Percentiles rank a stretch among this genome's conserved stretches.
These are phyloP conservation scores for Berberis vulgaris DNA, from an alignment of 164 flowering plant species.

Conservation along the genomic window DNA sequence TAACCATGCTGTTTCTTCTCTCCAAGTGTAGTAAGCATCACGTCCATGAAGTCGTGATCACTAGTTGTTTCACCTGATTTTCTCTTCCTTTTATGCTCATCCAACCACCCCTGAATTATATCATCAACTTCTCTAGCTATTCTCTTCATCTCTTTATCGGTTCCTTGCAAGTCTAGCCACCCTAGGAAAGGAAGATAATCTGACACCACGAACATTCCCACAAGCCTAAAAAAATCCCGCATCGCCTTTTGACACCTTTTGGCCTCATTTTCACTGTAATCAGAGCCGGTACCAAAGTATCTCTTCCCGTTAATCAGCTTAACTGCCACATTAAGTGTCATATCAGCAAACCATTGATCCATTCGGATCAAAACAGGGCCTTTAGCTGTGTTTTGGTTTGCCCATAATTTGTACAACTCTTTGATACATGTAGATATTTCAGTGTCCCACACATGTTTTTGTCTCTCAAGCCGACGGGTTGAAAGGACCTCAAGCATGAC, in stretches of 20 bases:
- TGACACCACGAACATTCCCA: slow-evolving; percentile 7
- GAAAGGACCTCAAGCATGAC: not conserved
- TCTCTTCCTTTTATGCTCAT: not conserved
- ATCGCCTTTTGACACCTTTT: not conserved
- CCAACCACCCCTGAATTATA: not conserved
- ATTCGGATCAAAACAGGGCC: slow-evolving; percentile 13
- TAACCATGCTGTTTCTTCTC: not conserved
- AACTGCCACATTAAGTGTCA: slow-evolving; percentile 12
- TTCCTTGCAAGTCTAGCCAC: slow-evolving; percentile 28
- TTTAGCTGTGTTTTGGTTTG: too few relatives aligned
- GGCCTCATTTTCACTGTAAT: not conserved
- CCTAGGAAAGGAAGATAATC: slow-evolving; percentile 28
- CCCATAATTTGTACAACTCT: not conserved
- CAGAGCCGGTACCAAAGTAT: not conserved
- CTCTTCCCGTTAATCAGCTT: slow-evolving; percentile 20
- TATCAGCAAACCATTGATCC: slow-evolving; percentile 18
- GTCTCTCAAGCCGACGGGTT: not conserved
- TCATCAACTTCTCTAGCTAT: not conserved
- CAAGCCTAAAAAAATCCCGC: not conserved
- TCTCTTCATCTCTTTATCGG: slow-evolving; percentile 4
- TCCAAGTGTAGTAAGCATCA: not conserved
- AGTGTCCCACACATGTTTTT: not conserved
- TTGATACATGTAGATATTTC: not conserved
- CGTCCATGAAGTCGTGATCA: slow-evolving; percentile 5
- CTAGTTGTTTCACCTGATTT: not conserved